A percentile compares a stretch with the other conserved stretches of the same genome.
These are phyloP conservation scores for Mycena rebaudengoi DNA, from an alignment of 768 basidiomycete genomes.

Conservation along the genomic window DNA sequence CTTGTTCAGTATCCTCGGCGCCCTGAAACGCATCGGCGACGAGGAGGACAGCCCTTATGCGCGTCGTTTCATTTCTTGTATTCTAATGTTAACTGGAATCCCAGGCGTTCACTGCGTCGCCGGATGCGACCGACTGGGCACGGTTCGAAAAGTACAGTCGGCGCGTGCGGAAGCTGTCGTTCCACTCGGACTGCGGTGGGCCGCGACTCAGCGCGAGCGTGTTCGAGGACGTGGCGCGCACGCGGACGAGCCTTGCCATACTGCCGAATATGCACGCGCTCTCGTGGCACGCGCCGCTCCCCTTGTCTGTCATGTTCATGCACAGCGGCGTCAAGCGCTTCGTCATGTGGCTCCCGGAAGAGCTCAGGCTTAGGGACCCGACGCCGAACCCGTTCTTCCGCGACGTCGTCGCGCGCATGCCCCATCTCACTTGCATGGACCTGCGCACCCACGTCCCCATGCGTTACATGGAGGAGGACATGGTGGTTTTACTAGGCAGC, in stretches of 20 bases:
- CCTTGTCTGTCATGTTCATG: conserved; percentile 61
- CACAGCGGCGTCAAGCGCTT: conserved; percentile 56
- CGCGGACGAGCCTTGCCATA: conserved; percentile 60
- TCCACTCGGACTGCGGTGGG: conserved; percentile 25
- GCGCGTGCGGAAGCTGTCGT: conserved; percentile 53
- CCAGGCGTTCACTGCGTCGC: conserved; percentile 52
- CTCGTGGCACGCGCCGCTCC: conserved; percentile 50
- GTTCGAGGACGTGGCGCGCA: conserved; percentile 66
- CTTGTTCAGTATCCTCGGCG: conserved; percentile 59
- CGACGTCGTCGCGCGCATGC: conserved; percentile 58
- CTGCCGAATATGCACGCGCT: conserved; percentile 64
- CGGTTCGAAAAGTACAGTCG: conserved; percentile 62
- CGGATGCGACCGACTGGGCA: conserved; percentile 60
- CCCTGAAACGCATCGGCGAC: conserved; percentile 38
- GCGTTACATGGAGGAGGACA: conserved; percentile 47
- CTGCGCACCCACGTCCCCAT: conserved; percentile 54
- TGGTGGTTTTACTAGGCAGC: conserved; percentile 47
- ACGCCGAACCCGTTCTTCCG: conserved; percentile 37
- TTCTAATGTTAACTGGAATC: not conserved
- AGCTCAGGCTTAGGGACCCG: not conserved
- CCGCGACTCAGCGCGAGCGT: conserved; percentile 41
- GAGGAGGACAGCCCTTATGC: conserved; percentile 39
- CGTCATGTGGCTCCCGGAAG: conserved; percentile 35
- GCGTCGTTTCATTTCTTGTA: not conserved
- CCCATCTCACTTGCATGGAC: conserved; percentile 55